A percentile compares a stretch with the other conserved stretches of the same genome.
Evolutionary conservation across 1,284 basidiomycete genomes (phyloP).

Genomic region (Heterobasidion occidentale): DNA sequence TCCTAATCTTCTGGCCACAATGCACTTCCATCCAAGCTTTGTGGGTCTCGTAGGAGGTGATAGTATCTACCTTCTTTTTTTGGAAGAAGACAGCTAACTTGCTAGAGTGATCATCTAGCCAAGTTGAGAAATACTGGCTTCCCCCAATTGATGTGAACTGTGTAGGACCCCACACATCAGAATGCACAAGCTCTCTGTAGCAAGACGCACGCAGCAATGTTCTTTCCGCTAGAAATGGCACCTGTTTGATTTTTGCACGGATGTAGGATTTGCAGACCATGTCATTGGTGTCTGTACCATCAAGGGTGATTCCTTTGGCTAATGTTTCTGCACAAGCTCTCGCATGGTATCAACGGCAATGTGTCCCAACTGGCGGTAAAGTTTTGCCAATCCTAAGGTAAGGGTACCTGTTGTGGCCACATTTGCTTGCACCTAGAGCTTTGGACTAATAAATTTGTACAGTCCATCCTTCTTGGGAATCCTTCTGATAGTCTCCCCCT

Average conservation of each 20-base stretch:
- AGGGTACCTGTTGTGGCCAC: slow-evolving; percentile 10
- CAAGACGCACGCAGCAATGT: neutral
- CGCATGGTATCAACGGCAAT: slow-evolving; percentile 17
- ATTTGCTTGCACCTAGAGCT: neutral
- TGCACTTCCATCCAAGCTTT: neutral
- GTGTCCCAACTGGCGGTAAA: slow-evolving; percentile 27
- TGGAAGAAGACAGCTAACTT: neutral
- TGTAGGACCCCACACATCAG: neutral
- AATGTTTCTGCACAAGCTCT: slow-evolving; percentile 18
- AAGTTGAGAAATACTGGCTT: neutral
- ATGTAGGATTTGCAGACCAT: slow-evolving; percentile 26
- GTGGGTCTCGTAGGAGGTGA: neutral
- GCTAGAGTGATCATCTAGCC: neutral
- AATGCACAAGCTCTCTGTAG: neutral
- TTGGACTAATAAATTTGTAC: slow-evolving; percentile 15
- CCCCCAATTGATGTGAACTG: neutral
- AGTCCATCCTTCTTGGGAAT: slow-evolving; percentile 20
- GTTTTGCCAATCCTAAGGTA: slow-evolving; percentile 11
- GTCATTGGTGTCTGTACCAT: slow-evolving; percentile 11
- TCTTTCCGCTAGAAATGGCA: neutral
- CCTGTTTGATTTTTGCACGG: slow-evolving; percentile 16
- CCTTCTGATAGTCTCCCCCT: slow-evolving; percentile 13
- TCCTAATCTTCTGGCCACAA: neutral
- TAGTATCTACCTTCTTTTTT: neutral
- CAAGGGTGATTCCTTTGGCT: slow-evolving; percentile 22